Percentiles rank a stretch among this genome's conserved stretches.
Conservation (phyloP, 2,329 filamentous ascomycete genomes). For the Dothideomycetidae sp. region DNA sequence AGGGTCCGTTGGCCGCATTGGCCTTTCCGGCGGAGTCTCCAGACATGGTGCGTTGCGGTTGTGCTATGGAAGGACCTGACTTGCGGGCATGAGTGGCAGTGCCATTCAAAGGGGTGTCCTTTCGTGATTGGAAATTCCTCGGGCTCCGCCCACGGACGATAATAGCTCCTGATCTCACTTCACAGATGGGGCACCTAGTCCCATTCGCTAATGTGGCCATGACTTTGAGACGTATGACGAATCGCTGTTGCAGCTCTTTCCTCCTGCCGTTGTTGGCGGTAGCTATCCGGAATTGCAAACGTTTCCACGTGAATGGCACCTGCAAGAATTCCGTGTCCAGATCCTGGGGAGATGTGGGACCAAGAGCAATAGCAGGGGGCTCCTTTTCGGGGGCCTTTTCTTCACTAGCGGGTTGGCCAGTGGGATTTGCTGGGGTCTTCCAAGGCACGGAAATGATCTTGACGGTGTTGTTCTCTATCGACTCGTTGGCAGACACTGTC, state of each 20-base stretch:
- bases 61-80: conserved; percentile 8
- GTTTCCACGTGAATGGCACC: conserved; percentile 87
- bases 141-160: conserved; percentile 89
- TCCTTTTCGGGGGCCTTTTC: conserved; percentile 71
- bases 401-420: conserved; percentile 50
- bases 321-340: conserved; percentile 71
- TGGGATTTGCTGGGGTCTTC: conserved; percentile 71
- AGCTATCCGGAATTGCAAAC: conserved; percentile 84
- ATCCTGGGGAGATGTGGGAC: conserved; percentile 50
- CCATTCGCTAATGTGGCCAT: conserved; percentile 71
- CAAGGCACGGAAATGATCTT: conserved; percentile 94
- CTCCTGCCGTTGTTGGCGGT: conserved; percentile 91
- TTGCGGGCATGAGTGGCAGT: conserved; percentile 68
- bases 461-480: conserved; percentile 79
- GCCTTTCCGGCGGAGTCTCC: conserved; percentile 12
- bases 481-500: conserved; percentile 82
- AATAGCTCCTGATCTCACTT: conserved; percentile 76
- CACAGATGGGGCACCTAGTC: conserved; percentile 65
- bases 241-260: conserved; percentile 93
- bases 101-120: conserved; percentile 76
- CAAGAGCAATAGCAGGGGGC: conserved; percentile 65
- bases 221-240: conserved; percentile 77
- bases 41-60: conserved; percentile 6
- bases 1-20: conserved; percentile 14
- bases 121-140: conserved; percentile 84